phyloP scores from a whole-genome alignment of 805 yeast species.

The Wickerhamiella galacta region DNA sequence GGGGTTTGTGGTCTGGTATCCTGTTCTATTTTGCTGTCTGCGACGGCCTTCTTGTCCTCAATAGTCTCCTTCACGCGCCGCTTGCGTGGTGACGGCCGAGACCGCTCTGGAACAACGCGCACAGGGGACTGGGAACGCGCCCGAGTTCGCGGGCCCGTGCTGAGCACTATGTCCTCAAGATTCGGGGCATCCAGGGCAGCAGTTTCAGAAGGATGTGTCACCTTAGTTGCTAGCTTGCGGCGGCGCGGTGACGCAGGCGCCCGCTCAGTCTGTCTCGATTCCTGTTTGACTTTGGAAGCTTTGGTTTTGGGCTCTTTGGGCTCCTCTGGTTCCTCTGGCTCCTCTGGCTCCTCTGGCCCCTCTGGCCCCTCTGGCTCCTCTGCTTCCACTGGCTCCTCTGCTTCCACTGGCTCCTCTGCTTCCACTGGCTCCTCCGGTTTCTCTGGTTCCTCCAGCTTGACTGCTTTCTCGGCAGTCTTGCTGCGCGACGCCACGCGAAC shows the following conservation, averaged over 20 bases:
- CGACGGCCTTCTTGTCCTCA: not conserved
- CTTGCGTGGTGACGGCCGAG: not conserved
- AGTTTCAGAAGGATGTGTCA: too few species aligned
- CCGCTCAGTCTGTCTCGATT: not conserved
- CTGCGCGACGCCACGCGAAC: not conserved
- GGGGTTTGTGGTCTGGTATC: too few species aligned
- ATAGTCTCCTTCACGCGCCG: not conserved
- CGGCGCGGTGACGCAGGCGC: slow-evolving; percentile 3
- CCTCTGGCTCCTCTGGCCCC: too few species aligned
- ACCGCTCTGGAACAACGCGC: not conserved
- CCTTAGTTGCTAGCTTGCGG: slow-evolving; percentile 1
- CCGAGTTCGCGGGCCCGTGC: slow-evolving; percentile 4
- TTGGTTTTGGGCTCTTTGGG: too few species aligned
- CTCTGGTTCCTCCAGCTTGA: too few species aligned
- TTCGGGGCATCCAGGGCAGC: not conserved
- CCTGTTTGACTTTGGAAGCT: too few species aligned
- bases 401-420: too few species aligned
- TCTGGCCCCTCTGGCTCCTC: too few species aligned
- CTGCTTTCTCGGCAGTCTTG: too few species aligned
- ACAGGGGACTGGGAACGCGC: slow-evolving; percentile 6
- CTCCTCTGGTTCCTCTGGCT: too few species aligned
- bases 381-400: too few species aligned
- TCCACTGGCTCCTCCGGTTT: too few species aligned
- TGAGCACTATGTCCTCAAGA: not conserved
- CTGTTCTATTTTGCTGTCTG: slow-evolving; percentile 5